Evolutionary conservation across 2,329 filamentous ascomycete genomes (phyloP).

Genomic region (Emydomyces testavorans): DNA sequence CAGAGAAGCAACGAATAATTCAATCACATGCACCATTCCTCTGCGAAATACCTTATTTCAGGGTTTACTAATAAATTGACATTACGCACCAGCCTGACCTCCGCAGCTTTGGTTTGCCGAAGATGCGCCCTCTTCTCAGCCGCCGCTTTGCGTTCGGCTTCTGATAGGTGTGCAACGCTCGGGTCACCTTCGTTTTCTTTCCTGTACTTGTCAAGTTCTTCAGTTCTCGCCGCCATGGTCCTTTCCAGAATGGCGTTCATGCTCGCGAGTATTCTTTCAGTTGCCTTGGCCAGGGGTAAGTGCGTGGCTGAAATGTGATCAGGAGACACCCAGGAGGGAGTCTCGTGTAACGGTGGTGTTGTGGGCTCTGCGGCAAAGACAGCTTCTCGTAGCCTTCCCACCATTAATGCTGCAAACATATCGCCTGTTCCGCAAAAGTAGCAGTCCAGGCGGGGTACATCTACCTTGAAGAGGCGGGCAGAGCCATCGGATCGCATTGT

Average conservation of each 20-base stretch:
- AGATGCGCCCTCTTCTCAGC: conserved; percentile 52
- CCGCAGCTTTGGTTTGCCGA: conserved; percentile 68
- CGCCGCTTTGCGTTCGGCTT: conserved; percentile 37
- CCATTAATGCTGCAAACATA: conserved; percentile 91
- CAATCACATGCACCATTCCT: conserved; percentile 14
- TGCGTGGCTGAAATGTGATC: conserved; percentile 59
- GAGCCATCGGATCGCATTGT: conserved; percentile 51
- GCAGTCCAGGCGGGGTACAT: conserved; percentile 76
- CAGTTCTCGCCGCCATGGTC: conserved; percentile 55
- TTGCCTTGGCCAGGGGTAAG: conserved; percentile 70
- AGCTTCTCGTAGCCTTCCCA: conserved; percentile 78
- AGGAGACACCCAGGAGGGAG: conserved; percentile 60
- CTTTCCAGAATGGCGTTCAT: conserved; percentile 76
- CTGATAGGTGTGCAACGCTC: conserved; percentile 11
- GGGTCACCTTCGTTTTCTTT: conserved; percentile 17
- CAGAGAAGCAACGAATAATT: too few species aligned
- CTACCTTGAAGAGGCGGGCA: conserved; percentile 77
- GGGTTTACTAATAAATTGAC: conserved; percentile 57
- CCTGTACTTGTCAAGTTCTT: conserved; percentile 42
- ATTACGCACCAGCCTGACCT: conserved; percentile 73
- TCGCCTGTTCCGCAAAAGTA: conserved; percentile 96
- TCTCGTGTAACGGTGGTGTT: conserved; percentile 38
- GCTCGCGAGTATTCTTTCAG: conserved; percentile 76
- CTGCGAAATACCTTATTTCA: conserved; percentile 49
- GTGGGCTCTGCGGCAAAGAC: conserved; percentile 41